phyloP scores from a whole-genome alignment of 352 stramenopile species.

The Pythium monospermum region DNA sequence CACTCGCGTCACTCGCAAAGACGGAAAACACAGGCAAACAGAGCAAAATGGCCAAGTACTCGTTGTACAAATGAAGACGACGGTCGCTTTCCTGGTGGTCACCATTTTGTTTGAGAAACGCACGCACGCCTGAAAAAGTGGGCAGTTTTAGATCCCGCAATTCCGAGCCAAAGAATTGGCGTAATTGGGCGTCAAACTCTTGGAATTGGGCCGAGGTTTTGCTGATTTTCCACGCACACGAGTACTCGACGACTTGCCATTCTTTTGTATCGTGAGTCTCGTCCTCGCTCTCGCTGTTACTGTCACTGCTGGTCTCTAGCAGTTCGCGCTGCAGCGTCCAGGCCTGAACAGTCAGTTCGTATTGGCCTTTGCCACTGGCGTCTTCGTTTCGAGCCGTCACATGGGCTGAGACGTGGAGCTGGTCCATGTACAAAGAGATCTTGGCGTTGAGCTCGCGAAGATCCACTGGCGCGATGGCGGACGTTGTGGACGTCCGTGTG shows the following conservation, averaged over 20 bases:
- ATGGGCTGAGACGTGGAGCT: conserved; percentile 42
- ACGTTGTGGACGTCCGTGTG: background rate
- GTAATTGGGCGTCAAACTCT: conserved; percentile 49
- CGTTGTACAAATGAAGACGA: conserved; percentile 33
- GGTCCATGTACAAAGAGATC: conserved; percentile 41
- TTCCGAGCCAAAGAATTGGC: conserved; percentile 33
- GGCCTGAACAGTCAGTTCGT: conserved; percentile 47
- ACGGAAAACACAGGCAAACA: conserved; percentile 41
- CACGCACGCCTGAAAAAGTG: conserved; percentile 21
- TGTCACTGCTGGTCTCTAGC: conserved; percentile 16
- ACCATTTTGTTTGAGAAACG: conserved; percentile 24
- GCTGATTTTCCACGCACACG: conserved; percentile 40
- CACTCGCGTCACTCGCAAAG: conserved; percentile 47
- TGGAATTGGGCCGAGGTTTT: conserved; percentile 44
- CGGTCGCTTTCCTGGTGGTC: conserved; percentile 33
- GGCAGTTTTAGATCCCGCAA: conserved; percentile 52
- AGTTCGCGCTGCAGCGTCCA: conserved; percentile 65
- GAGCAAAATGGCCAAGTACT: conserved; percentile 51
- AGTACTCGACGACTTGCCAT: conserved; percentile 69
- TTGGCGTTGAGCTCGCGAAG: conserved; percentile 33
- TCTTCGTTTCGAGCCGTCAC: conserved; percentile 28
- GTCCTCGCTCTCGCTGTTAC: no score
- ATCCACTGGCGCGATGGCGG: conserved; percentile 15
- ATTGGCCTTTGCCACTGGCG: conserved; percentile 26
- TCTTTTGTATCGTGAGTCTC: conserved; percentile 6